Percentiles rank a stretch among this genome's conserved stretches.
These are phyloP conservation scores for Sungouiozyma ichnusensis DNA, from an alignment of 805 yeast species.

Conservation along the genomic window DNA sequence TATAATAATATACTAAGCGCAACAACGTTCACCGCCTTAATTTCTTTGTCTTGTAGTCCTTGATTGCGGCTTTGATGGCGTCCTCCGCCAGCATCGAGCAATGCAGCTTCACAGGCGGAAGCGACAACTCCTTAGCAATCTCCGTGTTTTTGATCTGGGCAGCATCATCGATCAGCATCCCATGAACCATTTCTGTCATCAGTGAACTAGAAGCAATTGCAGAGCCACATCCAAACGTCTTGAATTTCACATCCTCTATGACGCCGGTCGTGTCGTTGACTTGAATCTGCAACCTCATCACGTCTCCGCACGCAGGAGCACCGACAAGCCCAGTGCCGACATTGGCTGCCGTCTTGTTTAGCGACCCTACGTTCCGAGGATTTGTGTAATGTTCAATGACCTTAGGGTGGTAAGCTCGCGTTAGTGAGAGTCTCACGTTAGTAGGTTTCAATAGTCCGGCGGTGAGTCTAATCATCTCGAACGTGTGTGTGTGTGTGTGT, in stretches of 20 bases:
- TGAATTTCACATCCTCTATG: slow-evolving; percentile 88
- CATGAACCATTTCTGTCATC: slow-evolving; percentile 89
- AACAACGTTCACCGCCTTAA: slow-evolving; percentile 59
- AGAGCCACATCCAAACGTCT: slow-evolving; percentile 98
- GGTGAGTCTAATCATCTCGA: no score
- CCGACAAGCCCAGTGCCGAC: slow-evolving; percentile 98
- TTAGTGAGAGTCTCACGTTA: slow-evolving; percentile 4
- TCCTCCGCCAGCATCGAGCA: slow-evolving; percentile 99
- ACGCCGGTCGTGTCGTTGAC: slow-evolving; percentile 84
- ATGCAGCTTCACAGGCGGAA: slow-evolving; percentile 95
- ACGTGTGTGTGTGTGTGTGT: no score
- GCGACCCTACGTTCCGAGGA: slow-evolving; percentile 92
- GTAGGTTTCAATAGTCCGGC: background rate
- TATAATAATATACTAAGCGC: no score
- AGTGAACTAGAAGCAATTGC: slow-evolving; percentile 94
- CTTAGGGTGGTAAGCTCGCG: slow-evolving; percentile 66
- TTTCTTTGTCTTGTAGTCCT: slow-evolving; percentile 55
- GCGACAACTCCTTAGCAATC: slow-evolving; percentile 84
- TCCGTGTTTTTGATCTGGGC: slow-evolving; percentile 82
- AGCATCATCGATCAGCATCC: slow-evolving; percentile 89
- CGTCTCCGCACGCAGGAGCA: slow-evolving; percentile 99
- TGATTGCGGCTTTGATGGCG: slow-evolving; percentile 92
- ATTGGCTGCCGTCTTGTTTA: slow-evolving; percentile 60
- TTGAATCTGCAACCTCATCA: slow-evolving; percentile 90
- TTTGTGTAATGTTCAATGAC: slow-evolving; percentile 92